These are phyloP conservation scores for Clitoria ternatea DNA, from an alignment of 306 rosid genomes.

Conservation along the genomic window DNA sequence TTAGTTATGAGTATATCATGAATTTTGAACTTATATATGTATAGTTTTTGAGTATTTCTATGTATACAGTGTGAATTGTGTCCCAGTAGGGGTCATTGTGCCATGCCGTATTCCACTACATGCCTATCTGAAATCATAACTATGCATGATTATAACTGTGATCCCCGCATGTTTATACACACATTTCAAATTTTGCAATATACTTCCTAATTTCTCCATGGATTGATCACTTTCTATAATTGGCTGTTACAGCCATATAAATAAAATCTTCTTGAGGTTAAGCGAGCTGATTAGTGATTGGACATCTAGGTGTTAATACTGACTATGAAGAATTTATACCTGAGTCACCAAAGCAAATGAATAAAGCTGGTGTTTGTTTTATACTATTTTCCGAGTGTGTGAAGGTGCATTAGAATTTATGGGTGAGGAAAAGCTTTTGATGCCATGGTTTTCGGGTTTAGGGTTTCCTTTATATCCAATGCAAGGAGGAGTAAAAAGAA, in stretches of 20 bases:
- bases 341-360: background rate
- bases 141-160: too few species aligned
- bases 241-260: background rate
- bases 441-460: background rate
- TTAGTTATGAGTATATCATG: too few species aligned
- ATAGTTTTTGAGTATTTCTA: too few species aligned
- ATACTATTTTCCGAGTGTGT: background rate
- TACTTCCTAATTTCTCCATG: background rate
- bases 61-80: too few species aligned
- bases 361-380: background rate
- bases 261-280: background rate
- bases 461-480: background rate
- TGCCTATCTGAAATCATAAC: too few species aligned
- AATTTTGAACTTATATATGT: too few species aligned
- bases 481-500: background rate
- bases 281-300: background rate
- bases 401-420: background rate
- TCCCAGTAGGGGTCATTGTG: too few species aligned
- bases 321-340: background rate
- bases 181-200: background rate
- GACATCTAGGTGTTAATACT: background rate
- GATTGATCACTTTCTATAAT: background rate
- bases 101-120: too few species aligned
- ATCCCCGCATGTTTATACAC: background rate
- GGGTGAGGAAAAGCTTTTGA: background rate